Evolutionary conservation across 2,329 filamentous ascomycete genomes (phyloP), one percentile per base, ranked within the genome.

Genomic region (Magnaporthales sp.): DNA sequence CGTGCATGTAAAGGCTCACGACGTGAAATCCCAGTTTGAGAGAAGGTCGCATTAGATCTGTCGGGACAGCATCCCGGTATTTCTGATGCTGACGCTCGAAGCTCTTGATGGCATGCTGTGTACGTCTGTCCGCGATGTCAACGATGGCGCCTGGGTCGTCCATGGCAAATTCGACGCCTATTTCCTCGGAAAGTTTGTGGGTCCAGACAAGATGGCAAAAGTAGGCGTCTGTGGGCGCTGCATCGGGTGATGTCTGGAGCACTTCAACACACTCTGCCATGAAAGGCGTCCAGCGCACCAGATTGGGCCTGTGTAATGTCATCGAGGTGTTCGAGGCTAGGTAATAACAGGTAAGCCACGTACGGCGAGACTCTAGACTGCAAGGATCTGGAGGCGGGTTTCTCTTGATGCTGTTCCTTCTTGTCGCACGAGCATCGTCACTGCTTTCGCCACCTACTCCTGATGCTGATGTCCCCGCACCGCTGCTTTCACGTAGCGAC

Each of bases 1-100:
- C 91, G 74, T 93, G 89, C 79, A 93, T 88, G 73, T 91, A 92
- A 3, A 93, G 79, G 68, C 83, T 89, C 46, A 91, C 74, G 1
- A 89, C 83, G 69, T 88, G 80, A 70, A 91, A 87, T 68, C 85
- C 84, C 70, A 92, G 83, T 22, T 80, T 78, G 62, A 92, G 79
- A 0, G 86, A 82, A n/a, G 85, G 79, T 67, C 82, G 81, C 71
- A 84, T 81, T 38, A 84, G 72, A 7, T 86, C 82, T 46, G 76
- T 75, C 0, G 84, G 80, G 13, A 89, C 80, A n/a, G 80, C 78
- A 15, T 77, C 79, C 63, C 79, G 79, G 78, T 89, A 90, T 69
- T 83, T 83, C 22, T 86, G 81, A 19, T 92, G 75, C 61, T 90
- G 84, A 61, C 83, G 81, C 73, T 91, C 88, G 68, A 92, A 87